These are phyloP conservation scores for Mallotus repandus DNA, from an alignment of 441 rosid species.

Conservation along the genomic window DNA sequence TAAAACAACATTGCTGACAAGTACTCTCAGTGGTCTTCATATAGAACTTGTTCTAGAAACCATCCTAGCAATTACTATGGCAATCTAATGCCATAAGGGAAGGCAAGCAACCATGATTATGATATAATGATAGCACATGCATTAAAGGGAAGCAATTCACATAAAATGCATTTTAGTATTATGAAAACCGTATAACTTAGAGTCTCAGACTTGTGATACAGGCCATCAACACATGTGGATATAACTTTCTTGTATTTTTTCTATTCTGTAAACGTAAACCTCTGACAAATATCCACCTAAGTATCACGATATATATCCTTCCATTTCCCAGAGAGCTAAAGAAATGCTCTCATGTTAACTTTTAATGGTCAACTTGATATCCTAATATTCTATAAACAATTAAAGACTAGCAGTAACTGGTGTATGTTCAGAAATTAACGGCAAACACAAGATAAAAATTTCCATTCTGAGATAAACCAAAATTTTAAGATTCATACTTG, in stretches of 20 bases:
- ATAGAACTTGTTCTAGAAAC: not conserved
- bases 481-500: slow-evolving; percentile 51
- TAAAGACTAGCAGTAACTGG: not conserved
- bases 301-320: not conserved
- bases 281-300: not conserved
- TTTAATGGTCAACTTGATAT: not conserved
- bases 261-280: too few species aligned
- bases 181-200: too few species aligned
- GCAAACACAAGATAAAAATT: not conserved
- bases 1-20: not conserved
- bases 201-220: too few species aligned
- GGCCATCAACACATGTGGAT: too few species aligned
- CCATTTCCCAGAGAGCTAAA: not conserved
- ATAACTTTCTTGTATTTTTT: too few species aligned
- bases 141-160: too few species aligned
- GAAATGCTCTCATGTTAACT: not conserved
- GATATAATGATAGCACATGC: not conserved
- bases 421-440: not conserved
- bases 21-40: too few species aligned
- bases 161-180: too few species aligned
- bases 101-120: not conserved
- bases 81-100: not conserved
- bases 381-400: not conserved
- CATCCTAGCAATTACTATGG: too few species aligned
- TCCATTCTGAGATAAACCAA: slow-evolving; percentile 20